Conservation (phyloP, 1,139 yeast genomes). For the Yarrowia galli region DNA sequence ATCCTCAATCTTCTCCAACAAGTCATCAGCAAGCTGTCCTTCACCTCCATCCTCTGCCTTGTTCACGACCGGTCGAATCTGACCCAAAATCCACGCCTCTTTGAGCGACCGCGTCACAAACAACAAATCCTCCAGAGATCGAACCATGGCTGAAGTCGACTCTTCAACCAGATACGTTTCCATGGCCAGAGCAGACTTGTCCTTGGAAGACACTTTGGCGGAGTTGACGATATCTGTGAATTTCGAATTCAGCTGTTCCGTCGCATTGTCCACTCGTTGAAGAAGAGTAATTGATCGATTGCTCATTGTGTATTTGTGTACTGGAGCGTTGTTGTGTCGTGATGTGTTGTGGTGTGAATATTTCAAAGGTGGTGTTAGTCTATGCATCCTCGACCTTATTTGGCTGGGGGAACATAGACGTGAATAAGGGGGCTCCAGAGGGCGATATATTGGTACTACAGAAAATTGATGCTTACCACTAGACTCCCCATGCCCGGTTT, state of each 20-base stretch:
- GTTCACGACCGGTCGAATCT: constrained; percentile 47
- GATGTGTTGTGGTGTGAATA: background rate
- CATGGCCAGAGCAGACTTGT: constrained; percentile 48
- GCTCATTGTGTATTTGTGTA: too few species aligned
- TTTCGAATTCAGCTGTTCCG: constrained; percentile 47
- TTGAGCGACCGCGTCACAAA: constrained; percentile 53
- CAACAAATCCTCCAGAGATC: constrained; percentile 53
- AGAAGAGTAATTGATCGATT: constrained; percentile 27
- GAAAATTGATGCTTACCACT: too few species aligned
- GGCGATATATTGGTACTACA: too few species aligned
- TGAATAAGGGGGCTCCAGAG: too few species aligned
- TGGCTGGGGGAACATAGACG: too few species aligned
- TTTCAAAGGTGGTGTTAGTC: background rate
- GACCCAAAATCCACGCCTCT: constrained; percentile 56
- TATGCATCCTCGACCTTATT: too few species aligned
- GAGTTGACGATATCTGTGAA: constrained; percentile 46
- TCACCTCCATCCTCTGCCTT: constrained; percentile 40
- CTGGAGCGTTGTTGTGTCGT: too few species aligned
- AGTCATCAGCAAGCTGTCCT: constrained; percentile 5
- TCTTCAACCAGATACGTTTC: constrained; percentile 51
- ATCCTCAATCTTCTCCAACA: constrained; percentile 19
- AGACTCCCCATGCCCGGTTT: too few species aligned
- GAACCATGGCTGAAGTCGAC: constrained; percentile 50
- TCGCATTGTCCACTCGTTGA: constrained; percentile 51
- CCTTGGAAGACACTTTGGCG: constrained; percentile 49